Conservation (phyloP, 1,284 basidiomycete species). For the Fomitopsis pinicola region DNA sequence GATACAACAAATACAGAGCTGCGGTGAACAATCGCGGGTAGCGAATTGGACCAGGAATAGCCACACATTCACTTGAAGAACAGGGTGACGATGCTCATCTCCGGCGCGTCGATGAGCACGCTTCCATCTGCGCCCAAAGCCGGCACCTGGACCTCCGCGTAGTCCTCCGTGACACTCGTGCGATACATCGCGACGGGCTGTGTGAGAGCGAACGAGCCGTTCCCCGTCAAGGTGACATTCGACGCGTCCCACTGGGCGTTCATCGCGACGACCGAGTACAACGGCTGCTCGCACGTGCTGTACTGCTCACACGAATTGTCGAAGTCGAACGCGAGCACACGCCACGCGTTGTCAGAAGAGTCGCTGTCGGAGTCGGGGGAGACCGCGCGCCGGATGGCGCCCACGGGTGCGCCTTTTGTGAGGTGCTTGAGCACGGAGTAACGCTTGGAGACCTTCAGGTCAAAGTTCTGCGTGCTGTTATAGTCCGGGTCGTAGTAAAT, state of each 20-base stretch:
- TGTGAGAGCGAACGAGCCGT: not conserved
- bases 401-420: not conserved
- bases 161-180: constrained; percentile 1
- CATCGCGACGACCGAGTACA: not conserved
- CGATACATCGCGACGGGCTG: not conserved
- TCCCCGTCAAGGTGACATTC: not conserved
- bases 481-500: not conserved
- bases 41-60: not conserved
- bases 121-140: not conserved
- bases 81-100: not conserved
- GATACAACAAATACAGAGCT: not conserved
- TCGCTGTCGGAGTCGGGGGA: not conserved
- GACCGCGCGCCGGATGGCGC: not conserved
- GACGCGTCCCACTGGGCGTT: not conserved
- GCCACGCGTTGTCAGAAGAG: not conserved
- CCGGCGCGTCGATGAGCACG: not conserved
- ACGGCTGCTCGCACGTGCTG: not conserved
- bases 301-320: not conserved
- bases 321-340: constrained; percentile 1
- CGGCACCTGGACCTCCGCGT: not conserved
- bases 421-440: not conserved
- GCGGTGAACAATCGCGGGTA: not conserved
- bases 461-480: not conserved
- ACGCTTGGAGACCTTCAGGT: not conserved
- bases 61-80: not conserved